These are phyloP conservation scores for Pseudotsuga menziesii DNA, from an alignment of 75 land plant genomes.

Conservation along the genomic window DNA sequence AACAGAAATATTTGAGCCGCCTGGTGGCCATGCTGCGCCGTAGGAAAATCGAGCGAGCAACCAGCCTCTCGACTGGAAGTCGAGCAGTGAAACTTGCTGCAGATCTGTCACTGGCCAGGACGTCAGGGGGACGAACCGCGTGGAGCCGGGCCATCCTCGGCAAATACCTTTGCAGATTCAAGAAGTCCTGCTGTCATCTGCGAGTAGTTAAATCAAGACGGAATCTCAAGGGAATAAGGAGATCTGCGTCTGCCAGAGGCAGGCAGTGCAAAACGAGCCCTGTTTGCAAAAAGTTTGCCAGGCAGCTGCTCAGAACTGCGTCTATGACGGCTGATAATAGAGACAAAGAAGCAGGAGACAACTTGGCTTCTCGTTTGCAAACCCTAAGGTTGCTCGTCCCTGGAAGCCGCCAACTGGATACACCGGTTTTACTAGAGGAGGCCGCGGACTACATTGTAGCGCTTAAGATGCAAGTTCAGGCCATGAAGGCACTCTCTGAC, in stretches of 20 bases:
- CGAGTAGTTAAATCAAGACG: no score
- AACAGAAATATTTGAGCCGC: constrained; percentile 1
- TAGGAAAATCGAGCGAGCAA: not conserved
- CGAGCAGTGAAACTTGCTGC: not conserved
- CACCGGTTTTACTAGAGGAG: not conserved
- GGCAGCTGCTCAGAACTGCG: no score
- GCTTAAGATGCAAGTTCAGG: not conserved
- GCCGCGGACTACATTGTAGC: not conserved
- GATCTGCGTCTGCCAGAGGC: no score
- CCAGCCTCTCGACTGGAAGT: not conserved
- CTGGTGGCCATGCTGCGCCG: not conserved
- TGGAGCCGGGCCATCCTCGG: not conserved
- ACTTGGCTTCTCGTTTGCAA: not conserved
- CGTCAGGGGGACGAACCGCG: not conserved
- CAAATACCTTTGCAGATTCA: no score
- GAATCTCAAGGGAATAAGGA: no score
- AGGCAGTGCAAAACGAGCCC: no score
- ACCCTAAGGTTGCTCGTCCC: not conserved
- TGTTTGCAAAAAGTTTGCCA: no score
- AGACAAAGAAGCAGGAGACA: no score
- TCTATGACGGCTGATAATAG: no score
- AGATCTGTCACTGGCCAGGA: not conserved
- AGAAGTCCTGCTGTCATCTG: no score
- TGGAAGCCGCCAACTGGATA: not conserved
- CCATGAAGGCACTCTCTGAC: not conserved